A percentile compares a stretch with the other conserved stretches of the same genome.
Conservation (phyloP, 345 rosid genomes). For the Trapa bicornis region DNA sequence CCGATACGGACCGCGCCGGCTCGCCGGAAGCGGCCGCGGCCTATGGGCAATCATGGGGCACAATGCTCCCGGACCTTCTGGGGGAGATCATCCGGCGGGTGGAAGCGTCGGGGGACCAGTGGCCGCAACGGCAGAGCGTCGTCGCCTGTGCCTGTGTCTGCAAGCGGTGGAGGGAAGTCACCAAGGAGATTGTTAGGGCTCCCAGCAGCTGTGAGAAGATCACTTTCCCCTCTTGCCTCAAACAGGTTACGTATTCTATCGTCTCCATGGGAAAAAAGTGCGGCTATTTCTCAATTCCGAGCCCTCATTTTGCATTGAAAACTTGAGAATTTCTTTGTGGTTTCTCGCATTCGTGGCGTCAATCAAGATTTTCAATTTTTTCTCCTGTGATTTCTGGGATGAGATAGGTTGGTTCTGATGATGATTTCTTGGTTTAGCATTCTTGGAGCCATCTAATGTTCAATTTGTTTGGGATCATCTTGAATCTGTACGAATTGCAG, state of each 20-base stretch:
- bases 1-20: neutral
- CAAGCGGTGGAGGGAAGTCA: slow-evolving; percentile 4
- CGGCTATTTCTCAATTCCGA: neutral
- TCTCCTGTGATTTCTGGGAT: neutral
- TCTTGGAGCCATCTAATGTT: neutral
- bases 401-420: neutral
- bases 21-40: neutral
- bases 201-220: neutral
- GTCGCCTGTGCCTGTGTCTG: slow-evolving; percentile 1
- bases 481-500: neutral
- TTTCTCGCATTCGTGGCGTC: neutral
- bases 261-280: neutral
- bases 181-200: neutral
- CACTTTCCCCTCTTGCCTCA: slow-evolving; percentile 7
- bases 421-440: neutral
- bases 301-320: neutral
- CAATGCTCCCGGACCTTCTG: slow-evolving; percentile 1
- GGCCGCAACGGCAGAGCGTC: neutral
- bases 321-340: neutral
- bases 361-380: too few species aligned
- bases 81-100: slow-evolving; percentile 3
- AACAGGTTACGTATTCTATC: neutral
- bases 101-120: neutral
- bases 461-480: neutral
- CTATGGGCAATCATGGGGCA: slow-evolving; percentile 8